Conservation (phyloP, 2,329 filamentous ascomycete species). For the Alternaria burnsii region DNA sequence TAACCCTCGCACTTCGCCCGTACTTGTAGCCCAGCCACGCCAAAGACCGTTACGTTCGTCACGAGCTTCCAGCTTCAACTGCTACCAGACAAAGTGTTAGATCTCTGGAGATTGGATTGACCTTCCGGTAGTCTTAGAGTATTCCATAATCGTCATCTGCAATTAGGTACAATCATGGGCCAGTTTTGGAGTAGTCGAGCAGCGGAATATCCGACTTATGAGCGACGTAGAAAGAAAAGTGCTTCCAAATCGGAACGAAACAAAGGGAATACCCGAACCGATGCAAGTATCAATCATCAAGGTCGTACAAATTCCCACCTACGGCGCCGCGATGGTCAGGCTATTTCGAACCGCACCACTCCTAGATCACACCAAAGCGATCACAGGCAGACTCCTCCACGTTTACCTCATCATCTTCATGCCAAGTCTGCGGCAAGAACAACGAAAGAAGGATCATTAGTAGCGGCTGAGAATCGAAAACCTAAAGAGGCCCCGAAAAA, state of each 20-base stretch:
- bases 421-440: background rate
- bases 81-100: background rate
- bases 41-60: background rate
- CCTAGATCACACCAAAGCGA: background rate
- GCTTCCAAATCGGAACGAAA: background rate
- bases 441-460: background rate
- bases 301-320: background rate
- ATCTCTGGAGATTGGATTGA: background rate
- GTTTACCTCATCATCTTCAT: background rate
- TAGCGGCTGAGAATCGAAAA: background rate
- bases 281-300: background rate
- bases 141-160: background rate
- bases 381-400: background rate
- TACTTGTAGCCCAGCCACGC: slow-evolving; percentile 1
- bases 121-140: background rate
- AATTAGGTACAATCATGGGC: slow-evolving; percentile 9
- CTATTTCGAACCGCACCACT: background rate
- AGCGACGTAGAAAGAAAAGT: background rate
- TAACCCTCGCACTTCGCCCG: background rate
- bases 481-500: background rate
- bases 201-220: background rate
- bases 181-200: slow-evolving; percentile 13
- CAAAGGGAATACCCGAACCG: background rate
- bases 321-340: background rate
- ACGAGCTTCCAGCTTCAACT: background rate